Base-by-base conservation (phyloP, 306 rosid genomes). In the Cucumis cinereus region DNA sequence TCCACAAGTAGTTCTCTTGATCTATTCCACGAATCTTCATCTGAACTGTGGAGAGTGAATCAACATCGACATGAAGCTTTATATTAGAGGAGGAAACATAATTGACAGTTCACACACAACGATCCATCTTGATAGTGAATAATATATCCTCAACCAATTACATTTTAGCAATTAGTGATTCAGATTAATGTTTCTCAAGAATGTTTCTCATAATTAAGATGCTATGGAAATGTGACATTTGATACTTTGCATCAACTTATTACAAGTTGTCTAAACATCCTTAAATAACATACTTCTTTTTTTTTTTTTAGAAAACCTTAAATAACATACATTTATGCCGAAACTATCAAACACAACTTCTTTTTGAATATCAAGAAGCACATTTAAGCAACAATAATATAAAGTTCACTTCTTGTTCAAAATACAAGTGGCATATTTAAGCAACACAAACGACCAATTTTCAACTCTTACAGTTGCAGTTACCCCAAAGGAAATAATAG, bases 11-110 rank as follows among this genome's bases (percentile, higher is more conserved):
- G 82, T 80, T 92, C 91, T 83, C 84, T 86, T 70, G 96, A 79
- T 81, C 86, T 86, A 83, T 85, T 90, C 95, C 95, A 94, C 73
- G 97, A 94, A 74, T 77, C 73, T 87, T 89, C 96, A 81, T 89
- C 90, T 74, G 96, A 94, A 81, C 99, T 94, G 89, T 74, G 86
- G 75, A 82, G 77, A 78, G 75, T 45, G 72, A 33, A 82, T 81
- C 60, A 66, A 74, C 43, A 76, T 66, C 81, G 74, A 40, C 22
- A 33, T 62, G 75, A 77, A 50, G 75, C 45, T 50, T 35, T 11
- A 16, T 64, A 15, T 55, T 66, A 69, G 45, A 77, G 19, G 12
- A 77, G 52, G 24, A 36, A 35, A 64, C 12, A 50, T 38, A 43
- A 53, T 50, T 33, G 68, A 30, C 43, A 30, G 68, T 61, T 52